phyloP scores from a whole-genome alignment of 2,329 filamentous ascomycete species.

The Fusarium sp. region DNA sequence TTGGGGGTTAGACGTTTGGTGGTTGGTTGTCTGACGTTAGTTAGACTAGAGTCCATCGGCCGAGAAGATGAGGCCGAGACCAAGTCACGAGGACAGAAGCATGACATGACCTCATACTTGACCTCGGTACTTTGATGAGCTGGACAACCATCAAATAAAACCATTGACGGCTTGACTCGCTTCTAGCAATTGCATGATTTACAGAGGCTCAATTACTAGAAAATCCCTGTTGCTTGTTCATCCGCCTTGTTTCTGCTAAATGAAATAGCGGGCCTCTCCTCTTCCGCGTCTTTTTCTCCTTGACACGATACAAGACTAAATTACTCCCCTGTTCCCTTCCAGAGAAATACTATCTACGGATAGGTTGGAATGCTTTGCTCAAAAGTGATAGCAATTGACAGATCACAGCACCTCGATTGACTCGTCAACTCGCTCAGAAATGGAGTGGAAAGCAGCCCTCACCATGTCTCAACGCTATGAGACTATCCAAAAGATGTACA shows the following conservation, averaged over 20 bases:
- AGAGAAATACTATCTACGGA: conserved; percentile 6
- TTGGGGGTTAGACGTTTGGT: conserved; percentile 17
- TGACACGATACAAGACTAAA: conserved; percentile 1
- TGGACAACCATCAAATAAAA: not conserved
- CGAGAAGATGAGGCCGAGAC: not conserved
- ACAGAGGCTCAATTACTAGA: not conserved
- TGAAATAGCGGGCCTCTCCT: conserved; percentile 29
- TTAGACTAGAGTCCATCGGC: conserved; percentile 9
- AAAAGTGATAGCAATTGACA: conserved; percentile 14
- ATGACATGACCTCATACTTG: conserved; percentile 42
- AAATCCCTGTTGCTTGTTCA: not conserved
- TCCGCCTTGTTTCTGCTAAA: conserved; percentile 38
- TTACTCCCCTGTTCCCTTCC: conserved; percentile 2
- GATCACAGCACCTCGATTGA: conserved; percentile 15
- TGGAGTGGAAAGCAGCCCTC: conserved; percentile 63
- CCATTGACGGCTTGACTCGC: not conserved
- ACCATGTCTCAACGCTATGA: conserved; percentile 71
- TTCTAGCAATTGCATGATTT: not conserved
- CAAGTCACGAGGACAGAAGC: conserved; percentile 38
- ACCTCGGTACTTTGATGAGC: conserved; percentile 11
- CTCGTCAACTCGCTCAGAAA: conserved; percentile 2
- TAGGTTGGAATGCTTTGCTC: conserved; percentile 14
- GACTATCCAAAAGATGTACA: conserved; percentile 65
- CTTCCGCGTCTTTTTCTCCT: conserved; percentile 7
- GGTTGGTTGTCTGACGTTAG: conserved; percentile 8